Evolutionary conservation across 345 rosid species (phyloP).

Genomic region (Erysimum cheiranthoides): DNA sequence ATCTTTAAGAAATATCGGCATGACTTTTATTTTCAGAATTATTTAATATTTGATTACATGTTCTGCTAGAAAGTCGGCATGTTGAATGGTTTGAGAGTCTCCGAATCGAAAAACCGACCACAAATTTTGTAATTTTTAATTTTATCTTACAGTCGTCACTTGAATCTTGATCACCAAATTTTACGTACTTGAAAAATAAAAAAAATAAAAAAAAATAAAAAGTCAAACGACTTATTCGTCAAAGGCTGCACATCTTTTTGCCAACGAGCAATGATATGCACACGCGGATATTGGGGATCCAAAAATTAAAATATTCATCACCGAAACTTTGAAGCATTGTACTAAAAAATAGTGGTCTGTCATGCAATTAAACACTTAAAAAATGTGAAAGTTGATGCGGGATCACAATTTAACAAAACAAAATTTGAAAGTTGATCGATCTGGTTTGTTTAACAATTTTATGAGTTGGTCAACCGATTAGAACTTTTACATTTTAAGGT

Average conservation of each 20-base stretch:
- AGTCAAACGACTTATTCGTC: constrained; percentile 14
- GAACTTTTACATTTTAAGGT: constrained; percentile 1
- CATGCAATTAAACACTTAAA: neutral
- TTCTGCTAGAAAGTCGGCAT: constrained; percentile 25
- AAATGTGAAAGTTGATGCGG: neutral
- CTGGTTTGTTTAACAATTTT: neutral
- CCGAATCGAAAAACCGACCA: constrained; percentile 4
- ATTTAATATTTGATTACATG: neutral
- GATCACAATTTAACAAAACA: neutral
- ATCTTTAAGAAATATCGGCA: neutral
- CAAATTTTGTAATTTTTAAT: neutral
- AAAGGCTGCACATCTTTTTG: constrained; percentile 19
- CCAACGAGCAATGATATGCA: constrained; percentile 3
- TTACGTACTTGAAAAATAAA: neutral
- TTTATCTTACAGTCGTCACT: neutral
- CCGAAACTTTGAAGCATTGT: constrained; percentile 13
- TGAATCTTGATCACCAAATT: neutral
- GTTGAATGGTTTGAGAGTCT: neutral
- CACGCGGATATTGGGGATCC: constrained; percentile 6
- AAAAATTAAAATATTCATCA: neutral
- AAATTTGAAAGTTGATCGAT: neutral
- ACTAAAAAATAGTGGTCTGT: neutral
- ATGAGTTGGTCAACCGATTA: neutral
- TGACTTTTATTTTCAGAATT: neutral
- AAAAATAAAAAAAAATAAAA: constrained; percentile 2